Evolutionary conservation across 768 basidiomycete species (phyloP), one percentile per base, ranked within the genome.

Genomic region (Guyanaporus albipodus): DNA sequence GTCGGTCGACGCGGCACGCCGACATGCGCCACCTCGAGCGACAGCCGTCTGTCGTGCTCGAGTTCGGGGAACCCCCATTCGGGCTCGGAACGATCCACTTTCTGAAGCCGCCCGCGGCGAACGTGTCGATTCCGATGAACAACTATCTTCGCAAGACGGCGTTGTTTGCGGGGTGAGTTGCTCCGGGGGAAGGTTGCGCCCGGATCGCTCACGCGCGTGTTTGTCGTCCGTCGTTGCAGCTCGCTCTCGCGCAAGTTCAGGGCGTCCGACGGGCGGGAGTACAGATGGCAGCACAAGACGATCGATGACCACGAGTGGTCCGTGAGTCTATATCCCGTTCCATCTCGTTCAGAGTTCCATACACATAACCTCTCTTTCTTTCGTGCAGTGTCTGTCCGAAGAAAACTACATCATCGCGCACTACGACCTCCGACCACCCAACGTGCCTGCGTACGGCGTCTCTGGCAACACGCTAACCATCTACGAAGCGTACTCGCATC

Each of bases 221-320:
- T n/a, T n/a, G n/a, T n/a, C n/a, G n/a, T n/a, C n/a, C n/a, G n/a
- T n/a, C n/a, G n/a, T n/a, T 4, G 10, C 52, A 87, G 86, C 41
- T 84, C 86, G 8, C 66, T 86, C 50, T 77, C 77, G 35, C 67
- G 86, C 36, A 86, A 84, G 62, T 89, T 88, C 53, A 68, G 63
- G 38, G 85, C 75, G 14, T 80, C 80, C 32, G 83, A 87, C 60
- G 84, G 84, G 27, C 72, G 72, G 22, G 85, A 87, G 57, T 87
- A 87, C 54, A 73, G 73, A 60, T 89, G 86, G 86, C 74, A 75
- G 23, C 70, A 79, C 63, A 73, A 73, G 24, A 70, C 69, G 32
- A 62, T 74, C 24, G 70, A 72, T 8, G 80, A 75, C 15, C 84
- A 86, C 48, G 84, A 87, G 67, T 89, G 86, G 86, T 73, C 85